phyloP scores from a whole-genome alignment of 345 rosid genomes.

The Salix exigua region DNA sequence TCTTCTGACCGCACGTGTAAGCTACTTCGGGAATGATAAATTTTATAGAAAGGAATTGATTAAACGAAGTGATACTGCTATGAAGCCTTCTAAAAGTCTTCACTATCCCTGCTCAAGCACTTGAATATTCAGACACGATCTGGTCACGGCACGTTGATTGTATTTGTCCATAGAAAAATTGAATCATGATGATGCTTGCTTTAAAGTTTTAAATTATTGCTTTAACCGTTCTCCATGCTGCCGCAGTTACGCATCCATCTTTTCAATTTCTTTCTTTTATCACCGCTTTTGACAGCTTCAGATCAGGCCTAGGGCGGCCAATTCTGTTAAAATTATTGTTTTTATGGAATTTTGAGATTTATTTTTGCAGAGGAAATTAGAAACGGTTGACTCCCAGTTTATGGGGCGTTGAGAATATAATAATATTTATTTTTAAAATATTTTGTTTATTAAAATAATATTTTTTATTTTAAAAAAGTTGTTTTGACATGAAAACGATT shows the following conservation, averaged over 20 bases:
- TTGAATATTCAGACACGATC: neutral
- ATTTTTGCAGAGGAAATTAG: neutral
- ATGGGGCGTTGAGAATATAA: no score
- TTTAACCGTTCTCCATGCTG: no score
- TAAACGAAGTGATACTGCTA: slow-evolving; percentile 14
- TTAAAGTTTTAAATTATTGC: no score
- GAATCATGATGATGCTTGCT: neutral
- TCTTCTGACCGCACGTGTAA: slow-evolving; percentile 24
- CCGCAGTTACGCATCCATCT: neutral
- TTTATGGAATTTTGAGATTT: neutral
- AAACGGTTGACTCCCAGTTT: no score
- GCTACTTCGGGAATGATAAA: slow-evolving; percentile 1
- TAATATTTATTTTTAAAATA: no score
- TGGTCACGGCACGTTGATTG: neutral
- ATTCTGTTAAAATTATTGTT: neutral
- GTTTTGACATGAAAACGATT: no score
- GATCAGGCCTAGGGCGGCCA: neutral
- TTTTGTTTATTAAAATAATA: no score
- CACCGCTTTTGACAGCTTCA: neutral
- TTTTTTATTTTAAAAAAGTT: no score
- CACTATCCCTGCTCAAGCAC: neutral
- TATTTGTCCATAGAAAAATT: neutral
- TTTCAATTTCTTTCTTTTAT: neutral
- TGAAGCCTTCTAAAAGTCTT: slow-evolving; percentile 7
- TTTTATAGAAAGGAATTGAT: neutral